Evolutionary conservation across 805 yeast genomes (phyloP).

Genomic region (Scheffersomyces stipitis): DNA sequence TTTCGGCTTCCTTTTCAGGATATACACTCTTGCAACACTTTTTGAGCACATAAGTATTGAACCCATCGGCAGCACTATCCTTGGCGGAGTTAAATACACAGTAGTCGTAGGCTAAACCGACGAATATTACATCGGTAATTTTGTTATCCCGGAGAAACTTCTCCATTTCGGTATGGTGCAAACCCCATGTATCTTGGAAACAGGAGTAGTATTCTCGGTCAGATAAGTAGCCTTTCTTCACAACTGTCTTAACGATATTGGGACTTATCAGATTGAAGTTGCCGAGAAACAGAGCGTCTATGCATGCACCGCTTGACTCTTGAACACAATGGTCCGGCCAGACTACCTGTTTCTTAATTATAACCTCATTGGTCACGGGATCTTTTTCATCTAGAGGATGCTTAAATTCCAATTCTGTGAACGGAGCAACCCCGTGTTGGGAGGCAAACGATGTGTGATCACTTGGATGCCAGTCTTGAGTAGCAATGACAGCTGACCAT

Average conservation of each 20-base stretch:
- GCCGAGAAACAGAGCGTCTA: conserved; percentile 51
- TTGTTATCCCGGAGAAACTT: conserved; percentile 42
- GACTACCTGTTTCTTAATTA: conserved; percentile 44
- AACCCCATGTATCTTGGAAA: conserved; percentile 75
- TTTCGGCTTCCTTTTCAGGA: conserved; percentile 36
- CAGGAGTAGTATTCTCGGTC: conserved; percentile 89
- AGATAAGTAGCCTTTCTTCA: conserved; percentile 68
- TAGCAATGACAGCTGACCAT: conserved; percentile 69
- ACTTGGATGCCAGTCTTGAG: conserved; percentile 87
- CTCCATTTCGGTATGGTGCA: conserved; percentile 66
- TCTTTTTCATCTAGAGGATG: conserved; percentile 47
- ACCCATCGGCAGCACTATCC: conserved; percentile 65
- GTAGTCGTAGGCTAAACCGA: conserved; percentile 84
- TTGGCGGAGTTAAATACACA: conserved; percentile 80
- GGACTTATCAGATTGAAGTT: conserved; percentile 31
- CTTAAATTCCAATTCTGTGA: conserved; percentile 43
- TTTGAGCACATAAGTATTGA: conserved; percentile 57
- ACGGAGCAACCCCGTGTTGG: conserved; percentile 55
- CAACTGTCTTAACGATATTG: conserved; percentile 38
- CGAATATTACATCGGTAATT: conserved; percentile 65
- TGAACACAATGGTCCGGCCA: conserved; percentile 96
- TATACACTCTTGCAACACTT: conserved; percentile 58
- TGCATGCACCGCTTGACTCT: conserved; percentile 61
- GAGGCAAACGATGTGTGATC: conserved; percentile 83
- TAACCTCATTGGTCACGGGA: conserved; percentile 19